phyloP scores from a whole-genome alignment of 306 rosid genomes.

The Fragaria vesca region DNA sequence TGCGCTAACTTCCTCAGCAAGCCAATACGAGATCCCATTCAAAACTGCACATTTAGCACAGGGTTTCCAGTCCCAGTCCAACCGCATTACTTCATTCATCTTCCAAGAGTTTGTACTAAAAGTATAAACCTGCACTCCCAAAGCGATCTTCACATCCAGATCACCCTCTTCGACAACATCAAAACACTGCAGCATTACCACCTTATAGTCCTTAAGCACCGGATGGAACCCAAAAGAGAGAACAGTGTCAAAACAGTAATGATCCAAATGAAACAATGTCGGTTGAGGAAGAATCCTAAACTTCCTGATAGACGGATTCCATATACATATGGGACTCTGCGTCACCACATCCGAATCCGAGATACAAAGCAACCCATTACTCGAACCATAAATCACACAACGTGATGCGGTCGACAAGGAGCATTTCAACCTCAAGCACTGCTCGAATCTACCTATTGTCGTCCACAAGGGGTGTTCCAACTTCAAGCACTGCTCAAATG shows the following conservation, averaged over 20 bases:
- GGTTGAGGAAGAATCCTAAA: neutral
- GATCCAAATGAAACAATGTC: neutral
- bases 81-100: neutral
- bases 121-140: neutral
- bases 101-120: neutral
- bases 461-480: neutral
- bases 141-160: neutral
- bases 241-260: neutral
- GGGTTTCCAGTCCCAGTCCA: neutral
- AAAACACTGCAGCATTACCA: neutral
- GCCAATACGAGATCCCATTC: neutral
- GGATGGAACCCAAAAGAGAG: slow-evolving; percentile 3
- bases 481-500: neutral
- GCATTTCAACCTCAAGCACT: neutral
- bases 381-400: slow-evolving; percentile 6
- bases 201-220: neutral
- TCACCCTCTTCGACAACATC: neutral
- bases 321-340: slow-evolving; percentile 1
- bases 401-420: neutral
- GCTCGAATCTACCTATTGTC: neutral
- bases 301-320: neutral
- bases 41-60: neutral
- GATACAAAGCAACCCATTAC: neutral
- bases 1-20: neutral
- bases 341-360: neutral